Conservation (phyloP, 73 alveolate genomes). For the Breviolum minutum region DNA sequence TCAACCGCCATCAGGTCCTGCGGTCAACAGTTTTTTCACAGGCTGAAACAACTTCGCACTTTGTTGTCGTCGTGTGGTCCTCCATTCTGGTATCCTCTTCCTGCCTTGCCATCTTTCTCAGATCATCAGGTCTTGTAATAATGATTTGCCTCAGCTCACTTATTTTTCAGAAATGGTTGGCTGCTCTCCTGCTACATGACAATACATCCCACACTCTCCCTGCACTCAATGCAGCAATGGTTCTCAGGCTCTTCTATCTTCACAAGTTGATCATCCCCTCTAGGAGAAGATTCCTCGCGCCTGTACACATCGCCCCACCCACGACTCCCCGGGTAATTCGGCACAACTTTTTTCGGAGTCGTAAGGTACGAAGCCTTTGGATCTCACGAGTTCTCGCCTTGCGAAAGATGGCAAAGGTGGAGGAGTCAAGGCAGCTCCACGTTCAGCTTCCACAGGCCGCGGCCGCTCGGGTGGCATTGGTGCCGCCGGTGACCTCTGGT, state of each 20-base stretch:
- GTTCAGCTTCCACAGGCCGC: neutral
- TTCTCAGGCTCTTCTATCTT: neutral
- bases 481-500: neutral
- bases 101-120: neutral
- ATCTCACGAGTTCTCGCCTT: neutral
- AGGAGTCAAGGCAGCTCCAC: neutral
- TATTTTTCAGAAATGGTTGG: neutral
- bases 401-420: conserved; percentile 14
- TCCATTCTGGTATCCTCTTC: neutral
- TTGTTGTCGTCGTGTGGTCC: neutral
- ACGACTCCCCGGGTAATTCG: neutral
- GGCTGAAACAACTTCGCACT: neutral
- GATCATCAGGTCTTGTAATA: neutral
- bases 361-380: neutral
- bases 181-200: neutral
- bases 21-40: neutral
- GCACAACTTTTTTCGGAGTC: neutral
- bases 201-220: neutral
- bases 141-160: neutral
- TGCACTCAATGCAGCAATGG: neutral
- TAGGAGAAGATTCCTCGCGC: conserved; percentile 5
- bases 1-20: too few relatives aligned
- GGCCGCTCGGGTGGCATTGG: conserved; percentile 20
- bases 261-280: neutral
- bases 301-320: neutral